Base-by-base conservation (phyloP, 169 alveolate genomes). In the Plasmodium chabaudi region DNA sequence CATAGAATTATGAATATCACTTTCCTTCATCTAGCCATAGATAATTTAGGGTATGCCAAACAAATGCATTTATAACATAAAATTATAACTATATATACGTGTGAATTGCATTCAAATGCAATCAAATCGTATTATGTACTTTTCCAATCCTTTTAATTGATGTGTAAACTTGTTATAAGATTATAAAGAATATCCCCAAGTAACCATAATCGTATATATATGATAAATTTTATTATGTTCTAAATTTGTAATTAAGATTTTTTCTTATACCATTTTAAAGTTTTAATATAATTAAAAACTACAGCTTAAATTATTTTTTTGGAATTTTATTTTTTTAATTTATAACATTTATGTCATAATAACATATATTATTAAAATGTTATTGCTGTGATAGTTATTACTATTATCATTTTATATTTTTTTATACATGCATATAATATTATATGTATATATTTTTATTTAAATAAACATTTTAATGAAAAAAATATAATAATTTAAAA, bases 391-490 rank as follows among this genome's bases (percentile, higher is more conserved):
- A 23, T 51, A 21, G 17, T 17, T 42, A 23, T 42, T 25, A 19
- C 42, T 67, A 25, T 27, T 71, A n/a, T 2, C 17, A 23, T 39
- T 42, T 9, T 71, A 23, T 42, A 21, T 71, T 71, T 71, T 53
- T 53, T 42, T 55, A 23, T 44, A 71, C 25, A 17, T 39, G 21
- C 47, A 53, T 71, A 49, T 51, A 71, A 51, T 21, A 25, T 71
- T 71, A 39, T 49, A 19, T 57, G n/a, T 17, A 9, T 57, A 13
- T 44, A 17, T 69, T 46, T 49, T 51, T 71, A 53, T 15, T 53
- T 51, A 71, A 47, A 19, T 47, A 44, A 71, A 71, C 44, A 9
- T 53, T 71, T 71, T 71, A 71, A 67, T 49, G 55, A 71, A 60
- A 13, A 67, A 25, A 71, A 71, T 53, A 71, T 25, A 71, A 21